Conservation (phyloP, 306 rosid genomes). For the Spatholobus suberectus region DNA sequence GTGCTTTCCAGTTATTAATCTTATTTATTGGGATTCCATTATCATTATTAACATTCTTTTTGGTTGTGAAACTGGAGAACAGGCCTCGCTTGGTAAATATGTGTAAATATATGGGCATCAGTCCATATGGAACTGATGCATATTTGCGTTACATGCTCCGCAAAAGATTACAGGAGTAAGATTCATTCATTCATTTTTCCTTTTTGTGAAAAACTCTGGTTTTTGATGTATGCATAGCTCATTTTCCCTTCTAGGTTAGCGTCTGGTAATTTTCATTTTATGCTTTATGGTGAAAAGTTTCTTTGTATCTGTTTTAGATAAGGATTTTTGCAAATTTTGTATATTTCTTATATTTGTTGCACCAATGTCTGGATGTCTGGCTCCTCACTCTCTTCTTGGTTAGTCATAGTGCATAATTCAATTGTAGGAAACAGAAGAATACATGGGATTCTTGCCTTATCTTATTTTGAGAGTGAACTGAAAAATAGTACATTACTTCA, state of each 20-base stretch:
- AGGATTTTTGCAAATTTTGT: neutral
- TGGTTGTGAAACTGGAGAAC: conserved; percentile 44
- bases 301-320: neutral
- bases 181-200: conserved; percentile 25
- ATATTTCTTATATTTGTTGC: conserved; percentile 15
- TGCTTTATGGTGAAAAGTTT: neutral
- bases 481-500: neutral
- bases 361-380: neutral
- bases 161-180: conserved; percentile 75
- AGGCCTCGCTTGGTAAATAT: conserved; percentile 91
- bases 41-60: conserved; percentile 33
- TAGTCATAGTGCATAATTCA: conserved; percentile 23
- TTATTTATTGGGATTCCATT: conserved; percentile 32
- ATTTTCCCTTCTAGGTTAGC: neutral
- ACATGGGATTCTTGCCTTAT: neutral
- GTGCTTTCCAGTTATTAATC: neutral
- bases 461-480: neutral
- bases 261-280: conserved; percentile 1
- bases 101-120: conserved; percentile 93
- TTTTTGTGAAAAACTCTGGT: conserved; percentile 19
- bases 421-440: conserved; percentile 3
- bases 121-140: conserved; percentile 83
- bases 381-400: conserved; percentile 6
- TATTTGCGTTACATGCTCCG: conserved; percentile 89
- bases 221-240: conserved; percentile 27